Conservation (phyloP, 352 stramenopile genomes). For the Blastocystis sp. region DNA sequence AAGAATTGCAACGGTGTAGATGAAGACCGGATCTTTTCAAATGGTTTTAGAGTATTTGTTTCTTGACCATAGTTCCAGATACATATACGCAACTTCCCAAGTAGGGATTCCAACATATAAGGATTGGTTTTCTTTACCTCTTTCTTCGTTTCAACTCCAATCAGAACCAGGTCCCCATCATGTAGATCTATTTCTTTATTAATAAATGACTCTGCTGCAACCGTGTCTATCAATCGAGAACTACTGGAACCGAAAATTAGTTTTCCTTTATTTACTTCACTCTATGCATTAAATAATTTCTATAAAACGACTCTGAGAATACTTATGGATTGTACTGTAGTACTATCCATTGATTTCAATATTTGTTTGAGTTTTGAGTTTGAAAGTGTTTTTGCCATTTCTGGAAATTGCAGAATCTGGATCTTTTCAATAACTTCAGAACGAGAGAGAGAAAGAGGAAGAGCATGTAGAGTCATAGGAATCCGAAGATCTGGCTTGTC, state of each 20-base stretch:
- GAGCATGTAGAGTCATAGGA: not conserved
- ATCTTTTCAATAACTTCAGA: not conserved
- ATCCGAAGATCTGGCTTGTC: conserved; percentile 44
- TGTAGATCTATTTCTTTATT: not conserved
- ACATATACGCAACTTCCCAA: not conserved
- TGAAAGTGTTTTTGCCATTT: not conserved
- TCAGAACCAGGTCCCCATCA: not conserved
- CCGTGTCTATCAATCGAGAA: not conserved
- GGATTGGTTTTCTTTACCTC: not conserved
- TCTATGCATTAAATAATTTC: not conserved
- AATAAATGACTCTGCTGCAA: not conserved
- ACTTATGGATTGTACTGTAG: not conserved
- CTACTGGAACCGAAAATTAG: not conserved
- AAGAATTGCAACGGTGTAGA: not conserved
- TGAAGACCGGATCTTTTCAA: not conserved
- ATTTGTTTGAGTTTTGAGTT: not conserved
- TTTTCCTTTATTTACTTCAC: not conserved
- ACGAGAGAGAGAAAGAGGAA: not conserved
- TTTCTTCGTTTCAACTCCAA: not conserved
- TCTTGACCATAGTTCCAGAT: not conserved
- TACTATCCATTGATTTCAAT: not conserved
- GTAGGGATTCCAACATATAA: not conserved
- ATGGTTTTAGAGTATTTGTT: not conserved
- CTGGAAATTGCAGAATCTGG: not conserved
- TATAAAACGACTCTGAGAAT: not conserved